These are phyloP conservation scores for Aspergillus quadrilineatus DNA, from an alignment of 2,329 filamentous ascomycete genomes.

Conservation along the genomic window DNA sequence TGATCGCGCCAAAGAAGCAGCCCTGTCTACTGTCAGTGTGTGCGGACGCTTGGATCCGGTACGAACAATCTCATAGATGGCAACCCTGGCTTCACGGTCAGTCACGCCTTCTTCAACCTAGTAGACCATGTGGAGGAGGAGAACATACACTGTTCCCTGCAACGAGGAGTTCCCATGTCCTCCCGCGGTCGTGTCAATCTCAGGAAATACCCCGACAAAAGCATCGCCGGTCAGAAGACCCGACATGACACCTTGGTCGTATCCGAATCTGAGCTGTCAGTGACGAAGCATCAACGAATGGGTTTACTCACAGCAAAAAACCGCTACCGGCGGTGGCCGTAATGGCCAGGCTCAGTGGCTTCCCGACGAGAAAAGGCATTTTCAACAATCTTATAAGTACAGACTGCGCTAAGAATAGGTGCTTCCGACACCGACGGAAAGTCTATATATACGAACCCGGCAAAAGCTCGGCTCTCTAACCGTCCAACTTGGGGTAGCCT, in stretches of 20 bases:
- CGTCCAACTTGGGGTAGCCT: neutral
- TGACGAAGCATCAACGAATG: constrained; percentile 1
- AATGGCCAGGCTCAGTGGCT: constrained; percentile 43
- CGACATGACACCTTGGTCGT: constrained; percentile 43
- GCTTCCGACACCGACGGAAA: neutral
- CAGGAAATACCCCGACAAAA: constrained; percentile 28
- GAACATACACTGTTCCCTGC: constrained; percentile 44
- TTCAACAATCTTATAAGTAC: neutral
- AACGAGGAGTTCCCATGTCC: constrained; percentile 43
- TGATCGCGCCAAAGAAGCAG: constrained; percentile 57
- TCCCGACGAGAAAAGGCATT: constrained; percentile 30
- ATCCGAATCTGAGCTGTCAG: constrained; percentile 27
- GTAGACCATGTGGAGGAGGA: neutral
- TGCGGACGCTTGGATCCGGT: too few relatives aligned
- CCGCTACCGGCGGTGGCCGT: constrained; percentile 45
- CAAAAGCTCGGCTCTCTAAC: constrained; percentile 2
- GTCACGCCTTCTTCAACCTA: neutral
- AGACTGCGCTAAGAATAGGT: neutral
- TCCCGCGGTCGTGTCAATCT: constrained; percentile 32
- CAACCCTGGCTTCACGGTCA: constrained; percentile 28
- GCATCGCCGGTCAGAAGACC: constrained; percentile 32
- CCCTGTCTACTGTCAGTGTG: constrained; percentile 32
- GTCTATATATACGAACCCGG: constrained; percentile 7
- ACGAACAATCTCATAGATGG: constrained; percentile 46
- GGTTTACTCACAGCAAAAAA: constrained; percentile 35